Evolutionary conservation across 2,329 filamentous ascomycete genomes (phyloP), one percentile per base, ranked within the genome.

Genomic region (Trichophyton equinum): DNA sequence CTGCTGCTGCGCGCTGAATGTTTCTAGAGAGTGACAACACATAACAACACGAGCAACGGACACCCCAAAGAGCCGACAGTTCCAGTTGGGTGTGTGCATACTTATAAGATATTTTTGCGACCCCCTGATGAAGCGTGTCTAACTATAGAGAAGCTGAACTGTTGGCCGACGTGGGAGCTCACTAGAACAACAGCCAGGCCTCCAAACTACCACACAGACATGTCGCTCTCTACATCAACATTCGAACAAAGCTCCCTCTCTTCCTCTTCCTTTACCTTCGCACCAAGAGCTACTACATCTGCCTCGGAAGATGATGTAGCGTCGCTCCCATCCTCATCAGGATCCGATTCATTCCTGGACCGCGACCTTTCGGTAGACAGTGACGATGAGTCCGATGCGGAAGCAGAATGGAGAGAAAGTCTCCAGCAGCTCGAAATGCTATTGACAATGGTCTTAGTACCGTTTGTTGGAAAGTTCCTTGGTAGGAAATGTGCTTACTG

Each of bases 401-500:
- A 99, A 74, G 83, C 83, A 63, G 92, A 99, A 76, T 99, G 94
- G 94, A 87, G 92, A 68, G 89, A 91, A 69, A 95, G 89, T 68
- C 77, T 99, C 64, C 89, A 96, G 74, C 94, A 99, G 76, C 77
- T 99, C 63, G 91, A 99, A 77, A 80, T 97, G 65, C 80, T 99
- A 66, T 76, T 97, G 71, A 95, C 89, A 20, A 95, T 99, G 90
- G 88, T 97, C 57, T 75, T 97, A 67, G 87, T 99, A 58, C 94
- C 94, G 2, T 96, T 95, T 74, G 79, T 90, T 67, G 94, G 94
- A 62, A 99, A 97, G 76, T 97, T 91, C 76, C 84, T 96, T 73
- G 94, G 94, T 53, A 83, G 94, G 73, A 95, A 90, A 75, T 95
- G 91, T 78, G 92, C 92, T 62, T 96, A 95, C 72, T 96, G 91